Percentiles rank a stretch among this genome's conserved stretches.
phyloP scores from a whole-genome alignment of 164 flowering plant species.

The Amborella trichopoda region DNA sequence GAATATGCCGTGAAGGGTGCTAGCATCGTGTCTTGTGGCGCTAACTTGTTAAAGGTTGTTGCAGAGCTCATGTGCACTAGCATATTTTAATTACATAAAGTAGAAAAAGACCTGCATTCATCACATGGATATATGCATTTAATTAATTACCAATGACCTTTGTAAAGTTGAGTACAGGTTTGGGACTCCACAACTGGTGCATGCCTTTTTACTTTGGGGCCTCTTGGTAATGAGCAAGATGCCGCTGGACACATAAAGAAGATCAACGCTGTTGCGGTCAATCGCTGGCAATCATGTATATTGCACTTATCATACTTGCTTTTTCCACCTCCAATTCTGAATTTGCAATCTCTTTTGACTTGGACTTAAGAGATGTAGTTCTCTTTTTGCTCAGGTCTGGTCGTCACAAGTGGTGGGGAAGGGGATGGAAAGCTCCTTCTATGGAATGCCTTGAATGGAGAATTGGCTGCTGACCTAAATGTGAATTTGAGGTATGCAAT shows the following conservation, averaged over 20 bases:
- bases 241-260: slow-evolving; percentile 3
- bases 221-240: not conserved
- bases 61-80: not conserved
- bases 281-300: not conserved
- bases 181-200: slow-evolving; percentile 4
- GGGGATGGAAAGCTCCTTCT: slow-evolving; percentile 7
- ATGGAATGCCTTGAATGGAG: slow-evolving; percentile 5
- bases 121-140: not conserved
- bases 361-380: not conserved
- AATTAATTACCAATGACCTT: not conserved
- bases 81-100: not conserved
- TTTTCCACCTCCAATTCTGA: not conserved
- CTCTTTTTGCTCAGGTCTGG: slow-evolving; percentile 1
- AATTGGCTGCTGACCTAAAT: slow-evolving; percentile 5
- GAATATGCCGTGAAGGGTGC: slow-evolving; percentile 8
- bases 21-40: slow-evolving; percentile 7
- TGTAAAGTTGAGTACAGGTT: not conserved
- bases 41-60: slow-evolving; percentile 1
- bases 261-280: slow-evolving; percentile 1
- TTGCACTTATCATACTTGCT: not conserved
- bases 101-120: not conserved
- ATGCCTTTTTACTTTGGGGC: slow-evolving; percentile 3
- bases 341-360: not conserved
- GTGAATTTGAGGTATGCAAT: not conserved
- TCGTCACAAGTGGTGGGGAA: slow-evolving; percentile 7